These are phyloP conservation scores for Astrothelium macrocarpum DNA, from an alignment of 495 filamentous ascomycete species.

Conservation along the genomic window DNA sequence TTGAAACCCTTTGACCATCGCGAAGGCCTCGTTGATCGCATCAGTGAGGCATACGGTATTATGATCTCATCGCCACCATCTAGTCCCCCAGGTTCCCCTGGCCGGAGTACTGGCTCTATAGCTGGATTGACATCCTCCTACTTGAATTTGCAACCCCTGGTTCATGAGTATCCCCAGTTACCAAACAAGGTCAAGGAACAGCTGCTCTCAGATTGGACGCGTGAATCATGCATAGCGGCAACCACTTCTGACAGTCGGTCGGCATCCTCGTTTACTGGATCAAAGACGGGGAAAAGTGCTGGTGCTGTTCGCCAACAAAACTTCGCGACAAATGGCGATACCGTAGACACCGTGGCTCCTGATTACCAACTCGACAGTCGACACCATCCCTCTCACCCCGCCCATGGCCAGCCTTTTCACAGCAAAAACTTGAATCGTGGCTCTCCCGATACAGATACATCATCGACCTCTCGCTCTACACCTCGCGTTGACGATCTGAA, in stretches of 20 bases:
- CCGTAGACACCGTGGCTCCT: conserved; percentile 12
- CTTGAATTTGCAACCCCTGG: conserved; percentile 4
- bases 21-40: conserved; percentile 54
- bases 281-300: conserved; percentile 1
- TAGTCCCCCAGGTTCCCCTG: conserved; percentile 64
- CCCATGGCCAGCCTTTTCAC: conserved; percentile 41
- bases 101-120: conserved; percentile 52
- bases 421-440: conserved; percentile 11
- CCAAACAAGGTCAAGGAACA: conserved; percentile 54
- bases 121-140: conserved; percentile 11
- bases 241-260: conserved; percentile 12
- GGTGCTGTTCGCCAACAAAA: not conserved
- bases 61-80: conserved; percentile 49
- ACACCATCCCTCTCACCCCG: conserved; percentile 1
- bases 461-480: conserved; percentile 45
- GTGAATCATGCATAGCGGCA: conserved; percentile 56
- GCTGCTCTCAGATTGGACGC: conserved; percentile 68
- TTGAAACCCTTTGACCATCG: conserved; percentile 59
- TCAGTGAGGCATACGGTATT: conserved; percentile 58
- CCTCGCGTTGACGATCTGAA: conserved; percentile 86
- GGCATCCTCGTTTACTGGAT: not conserved
- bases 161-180: conserved; percentile 22
- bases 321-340: conserved; percentile 41
- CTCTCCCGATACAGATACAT: not conserved
- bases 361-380: not conserved